Base-by-base conservation (phyloP, 768 basidiomycete species). In the Collybiopsis confluens region DNA sequence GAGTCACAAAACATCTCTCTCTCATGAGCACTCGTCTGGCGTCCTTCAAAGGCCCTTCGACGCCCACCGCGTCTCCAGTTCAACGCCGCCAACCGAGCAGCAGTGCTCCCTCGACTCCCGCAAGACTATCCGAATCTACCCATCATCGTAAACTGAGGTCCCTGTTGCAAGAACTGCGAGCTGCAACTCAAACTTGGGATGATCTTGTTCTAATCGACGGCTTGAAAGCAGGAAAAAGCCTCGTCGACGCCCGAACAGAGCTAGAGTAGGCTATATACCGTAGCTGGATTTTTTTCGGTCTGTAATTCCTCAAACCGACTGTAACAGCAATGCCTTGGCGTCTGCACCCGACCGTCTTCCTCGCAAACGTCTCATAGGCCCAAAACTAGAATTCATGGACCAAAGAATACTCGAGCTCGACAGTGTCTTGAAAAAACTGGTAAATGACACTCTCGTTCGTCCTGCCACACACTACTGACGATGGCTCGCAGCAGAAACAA, bases 201-300 rank as follows among this genome's bases (percentile, higher is more conserved):
- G 87, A 92, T 59, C 73, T 94, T 41, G 83, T 93, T 1, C 73
- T 88, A 9, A 62, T 85, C 13, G 91, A 95, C 62, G 92, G 92
- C 7, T 69, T 92, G 36, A 90, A 84, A 59, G 80, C 87, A n/a
- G 81, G 79, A 7, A 83, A 78, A 56, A 80, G 74, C 50, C 73
- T 92, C 30, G 78, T 91, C 2, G 90, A 95, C 62, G 70, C 87
- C 16, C 77, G 89, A 18, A 96, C 92, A 15, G 89, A 92, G 62
- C 76, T 96, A 57, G 87, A 92, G 92, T 94, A 71, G 61, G 85
- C n/a, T n/a, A 73, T 41, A 16, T 51, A 53, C 43, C 43, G 4
- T 21, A 40, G 26, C 27, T n/a, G n/a, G n/a, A n/a, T n/a, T n/a
- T n/a, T n/a, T n/a, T n/a, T n/a, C n/a, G n/a, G n/a, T n/a, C n/a